These are phyloP conservation scores for Loxodes magnus DNA, from an alignment of 73 alveolate species.

Conservation along the genomic window DNA sequence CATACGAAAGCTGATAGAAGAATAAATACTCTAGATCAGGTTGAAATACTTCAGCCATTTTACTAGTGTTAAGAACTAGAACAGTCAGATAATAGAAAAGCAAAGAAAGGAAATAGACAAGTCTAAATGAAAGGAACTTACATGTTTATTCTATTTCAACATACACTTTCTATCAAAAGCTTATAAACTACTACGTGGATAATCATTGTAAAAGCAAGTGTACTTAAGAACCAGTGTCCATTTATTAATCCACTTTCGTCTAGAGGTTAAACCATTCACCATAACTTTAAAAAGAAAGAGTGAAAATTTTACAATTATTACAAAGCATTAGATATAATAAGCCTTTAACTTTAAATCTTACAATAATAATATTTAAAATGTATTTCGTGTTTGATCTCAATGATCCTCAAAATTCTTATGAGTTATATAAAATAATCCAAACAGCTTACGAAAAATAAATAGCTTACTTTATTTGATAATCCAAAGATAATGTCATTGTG, in stretches of 20 bases:
- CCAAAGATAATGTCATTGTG: no score
- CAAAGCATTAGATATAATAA: no score
- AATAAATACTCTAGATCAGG: conserved; percentile 33
- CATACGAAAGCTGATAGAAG: conserved; percentile 18
- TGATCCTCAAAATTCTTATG: no score
- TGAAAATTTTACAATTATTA: no score
- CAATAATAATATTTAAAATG: no score
- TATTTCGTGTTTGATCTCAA: no score
- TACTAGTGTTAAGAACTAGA: conserved; percentile 17
- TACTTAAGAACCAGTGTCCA: background rate
- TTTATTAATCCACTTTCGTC: conserved; percentile 4
- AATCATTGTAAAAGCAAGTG: conserved; percentile 1
- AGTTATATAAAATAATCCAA: no score
- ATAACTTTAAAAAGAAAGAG: no score
- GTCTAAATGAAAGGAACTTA: conserved; percentile 27
- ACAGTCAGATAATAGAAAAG: conserved; percentile 23
- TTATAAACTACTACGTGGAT: background rate
- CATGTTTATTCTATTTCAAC: conserved; percentile 22
- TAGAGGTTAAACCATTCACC: conserved; percentile 33
- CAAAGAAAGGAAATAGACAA: conserved; percentile 14
- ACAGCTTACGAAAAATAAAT: no score
- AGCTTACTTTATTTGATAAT: no score
- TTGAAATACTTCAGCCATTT: conserved; percentile 27
- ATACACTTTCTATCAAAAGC: background rate
- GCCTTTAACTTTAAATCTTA: no score